Evolutionary conservation across 768 basidiomycete genomes (phyloP), one percentile per base, ranked within the genome.

Genomic region (Trametes maxima): DNA sequence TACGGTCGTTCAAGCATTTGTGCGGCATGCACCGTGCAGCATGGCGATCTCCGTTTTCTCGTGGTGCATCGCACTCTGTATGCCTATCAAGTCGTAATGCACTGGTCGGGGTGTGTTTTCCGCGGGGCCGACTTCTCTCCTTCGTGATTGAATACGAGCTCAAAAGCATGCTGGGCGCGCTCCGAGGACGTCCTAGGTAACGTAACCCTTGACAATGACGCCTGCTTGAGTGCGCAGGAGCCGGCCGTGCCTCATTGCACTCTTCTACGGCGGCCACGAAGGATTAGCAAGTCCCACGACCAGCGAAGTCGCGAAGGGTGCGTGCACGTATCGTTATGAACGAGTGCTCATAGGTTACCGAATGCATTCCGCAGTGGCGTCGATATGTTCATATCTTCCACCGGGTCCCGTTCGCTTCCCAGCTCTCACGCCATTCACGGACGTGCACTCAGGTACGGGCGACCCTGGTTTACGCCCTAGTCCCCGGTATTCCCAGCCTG

Each of bases 351-450:
- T 39, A 40, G n/a, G 11, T 39, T 42, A 16, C 48, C 22, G 8
- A 21, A 14, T 42, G 2, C 35, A 22, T 6, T 37, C 28, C 48
- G 57, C 57, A 44, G 57, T 58, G 57, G 57, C 47, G 57, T 58
- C 44, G 24, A 8, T n/a, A 25, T 19, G 37, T 35, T 58, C 48
- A 50, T 42, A 22, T 28, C 11, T 8, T 11, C 28, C 57, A 17
- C 21, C n/a, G 19, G 28, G 11, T 36, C 35, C 39, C n/a, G 22
- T 25, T 43, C 49, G 40, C 48, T 57, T 57, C 37, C 24, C 17
- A 19, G 16, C 28, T 58, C 47, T 50, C 57, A 50, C 47, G 40
- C 48, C 42, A 50, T 58, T 33, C 57, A 36, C 17, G n/a, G 28
- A 36, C 6, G 40, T 50, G 48, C 47, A n/a, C 28, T 16, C 57